These are phyloP conservation scores for Pseudohalonectria lignicola DNA, from an alignment of 2,329 filamentous ascomycete species.

Conservation along the genomic window DNA sequence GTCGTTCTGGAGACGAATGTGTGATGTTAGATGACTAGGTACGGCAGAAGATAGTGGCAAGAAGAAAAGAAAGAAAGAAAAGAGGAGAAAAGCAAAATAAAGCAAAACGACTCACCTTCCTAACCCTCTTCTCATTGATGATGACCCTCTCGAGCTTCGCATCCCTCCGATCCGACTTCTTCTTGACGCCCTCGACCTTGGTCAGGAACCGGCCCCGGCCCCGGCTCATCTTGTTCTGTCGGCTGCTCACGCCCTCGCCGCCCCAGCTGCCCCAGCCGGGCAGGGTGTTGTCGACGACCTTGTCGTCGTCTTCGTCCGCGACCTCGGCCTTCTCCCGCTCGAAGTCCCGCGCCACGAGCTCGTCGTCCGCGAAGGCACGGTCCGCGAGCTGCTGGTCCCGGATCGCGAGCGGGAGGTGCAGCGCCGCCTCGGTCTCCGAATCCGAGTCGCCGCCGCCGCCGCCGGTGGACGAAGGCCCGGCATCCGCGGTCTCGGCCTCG, in stretches of 20 bases:
- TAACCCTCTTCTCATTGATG: slow-evolving; percentile 80
- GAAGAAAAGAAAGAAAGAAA: neutral
- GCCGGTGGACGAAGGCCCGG: slow-evolving; percentile 11
- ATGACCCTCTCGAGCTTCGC: slow-evolving; percentile 75
- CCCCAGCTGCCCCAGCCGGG: slow-evolving; percentile 93
- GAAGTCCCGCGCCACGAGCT: slow-evolving; percentile 75
- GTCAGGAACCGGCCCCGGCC: slow-evolving; percentile 43
- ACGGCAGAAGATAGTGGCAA: neutral
- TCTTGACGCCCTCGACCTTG: slow-evolving; percentile 64
- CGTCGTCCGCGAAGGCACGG: slow-evolving; percentile 77
- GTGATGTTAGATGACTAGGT: slow-evolving; percentile 8
- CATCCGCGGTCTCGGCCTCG: slow-evolving; percentile 6
- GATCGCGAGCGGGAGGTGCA: slow-evolving; percentile 40
- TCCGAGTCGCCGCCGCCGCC: slow-evolving; percentile 31
- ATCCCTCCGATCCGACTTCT: slow-evolving; percentile 69
- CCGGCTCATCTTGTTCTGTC: slow-evolving; percentile 29
- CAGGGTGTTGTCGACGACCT: slow-evolving; percentile 71
- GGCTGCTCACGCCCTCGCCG: slow-evolving; percentile 67
- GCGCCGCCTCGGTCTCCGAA: slow-evolving; percentile 32
- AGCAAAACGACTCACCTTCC: slow-evolving; percentile 58
- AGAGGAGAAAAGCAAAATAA: neutral
- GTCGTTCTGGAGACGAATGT: slow-evolving; percentile 46
- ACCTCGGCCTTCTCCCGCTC: slow-evolving; percentile 64
- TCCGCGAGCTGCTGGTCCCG: slow-evolving; percentile 60
- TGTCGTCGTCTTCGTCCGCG: slow-evolving; percentile 68